phyloP scores from a whole-genome alignment of 208 protist genomes.

The Leishmania turanica region DNA sequence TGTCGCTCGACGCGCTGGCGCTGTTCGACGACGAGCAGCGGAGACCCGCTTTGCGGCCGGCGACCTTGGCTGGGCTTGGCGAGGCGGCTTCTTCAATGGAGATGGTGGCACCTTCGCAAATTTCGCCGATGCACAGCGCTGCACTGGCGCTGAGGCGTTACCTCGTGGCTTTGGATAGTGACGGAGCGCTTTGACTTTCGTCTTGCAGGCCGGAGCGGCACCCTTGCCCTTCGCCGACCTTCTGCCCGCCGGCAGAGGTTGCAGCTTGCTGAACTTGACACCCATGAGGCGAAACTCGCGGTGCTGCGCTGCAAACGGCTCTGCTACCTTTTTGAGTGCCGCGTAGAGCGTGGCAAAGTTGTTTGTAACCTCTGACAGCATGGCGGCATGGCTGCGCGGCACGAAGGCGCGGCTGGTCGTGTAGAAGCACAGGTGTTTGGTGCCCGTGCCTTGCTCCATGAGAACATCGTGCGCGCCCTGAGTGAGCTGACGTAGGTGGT shows the following conservation, averaged over 20 bases:
- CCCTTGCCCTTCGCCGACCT: too few relatives aligned
- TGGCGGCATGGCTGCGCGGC: conserved; percentile 20
- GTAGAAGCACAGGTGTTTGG: conserved; percentile 30
- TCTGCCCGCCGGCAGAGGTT: not conserved
- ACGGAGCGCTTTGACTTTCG: too few relatives aligned
- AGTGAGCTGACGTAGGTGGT: conserved; percentile 23
- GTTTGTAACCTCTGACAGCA: conserved; percentile 36
- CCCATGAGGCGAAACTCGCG: conserved; percentile 48
- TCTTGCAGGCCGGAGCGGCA: too few relatives aligned
- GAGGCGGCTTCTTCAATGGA: not conserved
- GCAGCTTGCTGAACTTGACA: conserved; percentile 39
- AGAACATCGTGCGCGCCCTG: conserved; percentile 34
- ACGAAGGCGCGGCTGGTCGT: conserved; percentile 43
- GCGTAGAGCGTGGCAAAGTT: conserved; percentile 23
- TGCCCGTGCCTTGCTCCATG: conserved; percentile 23
- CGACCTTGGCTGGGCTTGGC: not conserved
- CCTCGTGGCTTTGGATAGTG: too few relatives aligned
- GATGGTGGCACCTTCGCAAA: not conserved
- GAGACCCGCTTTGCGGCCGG: not conserved
- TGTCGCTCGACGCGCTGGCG: not conserved
- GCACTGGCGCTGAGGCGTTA: not conserved
- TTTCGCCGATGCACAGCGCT: not conserved
- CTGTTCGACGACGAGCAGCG: not conserved
- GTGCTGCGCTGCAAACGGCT: conserved; percentile 24
- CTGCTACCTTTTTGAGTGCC: conserved; percentile 21